Evolutionary conservation across 108 stramenopile genomes (phyloP).

Genomic region (Cyclotella kingstonii): DNA sequence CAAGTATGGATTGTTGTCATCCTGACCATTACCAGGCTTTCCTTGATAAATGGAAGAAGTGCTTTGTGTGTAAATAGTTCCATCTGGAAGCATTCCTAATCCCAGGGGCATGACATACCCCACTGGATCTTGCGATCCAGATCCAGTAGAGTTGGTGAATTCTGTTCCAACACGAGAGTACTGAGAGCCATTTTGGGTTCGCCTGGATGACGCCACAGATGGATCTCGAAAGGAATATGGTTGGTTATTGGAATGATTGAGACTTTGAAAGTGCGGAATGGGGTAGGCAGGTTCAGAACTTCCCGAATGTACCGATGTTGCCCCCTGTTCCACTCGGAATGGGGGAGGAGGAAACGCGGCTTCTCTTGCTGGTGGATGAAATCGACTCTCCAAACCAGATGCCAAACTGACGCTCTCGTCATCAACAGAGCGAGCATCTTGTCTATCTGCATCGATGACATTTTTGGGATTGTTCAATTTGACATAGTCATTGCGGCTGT

Average conservation of each 20-base stretch:
- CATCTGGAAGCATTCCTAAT: slow-evolving; percentile 18
- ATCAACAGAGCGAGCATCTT: slow-evolving; percentile 4
- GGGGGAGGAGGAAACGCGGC: slow-evolving; percentile 1
- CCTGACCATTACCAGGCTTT: not conserved
- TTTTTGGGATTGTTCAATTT: not conserved
- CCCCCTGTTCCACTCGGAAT: not conserved
- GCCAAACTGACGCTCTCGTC: slow-evolving; percentile 8
- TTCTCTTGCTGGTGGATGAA: not conserved
- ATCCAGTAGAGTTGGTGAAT: not conserved
- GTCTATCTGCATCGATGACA: not conserved
- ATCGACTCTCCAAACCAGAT: slow-evolving; percentile 7
- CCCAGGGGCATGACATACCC: slow-evolving; percentile 31
- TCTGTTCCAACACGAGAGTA: not conserved
- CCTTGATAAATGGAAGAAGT: not conserved
- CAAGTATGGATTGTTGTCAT: not conserved
- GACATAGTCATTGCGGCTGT: not conserved
- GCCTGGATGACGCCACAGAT: slow-evolving; percentile 1
- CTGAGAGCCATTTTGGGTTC: not conserved
- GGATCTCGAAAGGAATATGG: no score
- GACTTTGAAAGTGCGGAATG: not conserved
- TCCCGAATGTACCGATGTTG: not conserved
- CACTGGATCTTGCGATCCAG: slow-evolving; percentile 8
- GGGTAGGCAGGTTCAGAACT: not conserved
- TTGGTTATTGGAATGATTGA: no score
- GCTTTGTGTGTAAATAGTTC: slow-evolving; percentile 8